Base-by-base conservation (phyloP, 495 filamentous ascomycete genomes). In the Penicillium mononematosum region DNA sequence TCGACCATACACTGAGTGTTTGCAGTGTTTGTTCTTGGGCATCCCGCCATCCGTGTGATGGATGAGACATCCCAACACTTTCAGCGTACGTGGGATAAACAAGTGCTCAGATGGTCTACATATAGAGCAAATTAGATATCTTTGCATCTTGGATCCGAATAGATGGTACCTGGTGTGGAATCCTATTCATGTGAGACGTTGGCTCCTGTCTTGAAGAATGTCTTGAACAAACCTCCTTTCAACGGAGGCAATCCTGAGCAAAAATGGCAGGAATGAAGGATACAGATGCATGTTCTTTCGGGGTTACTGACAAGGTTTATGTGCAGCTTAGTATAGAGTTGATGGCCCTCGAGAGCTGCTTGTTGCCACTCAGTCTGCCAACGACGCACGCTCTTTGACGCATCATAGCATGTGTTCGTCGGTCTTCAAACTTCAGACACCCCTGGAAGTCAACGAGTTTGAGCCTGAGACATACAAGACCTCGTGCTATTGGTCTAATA, bases 1-100 rank as follows among this genome's bases (percentile, higher is more conserved):
- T 25, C 9, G 36, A 25, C 17, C 25, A 22, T 34, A 45, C 41
- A 31, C 41, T 8, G 16, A 25, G 6, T 55, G 52, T 55, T 55
- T 55, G 52, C 52, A 55, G 0, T 55, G 52, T 55, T 55, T 55
- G 52, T 20, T 39, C 19, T 38, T 36, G 3, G 22, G 0, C 16
- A 44, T 45, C 4, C 29, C 51, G 34, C 50, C 50, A 44, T 34
- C 20, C 22, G n/a, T 8, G 3, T 14, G 14, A 7, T 45, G 9
- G 12, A 45, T 45, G 44, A 45, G 44, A 20, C 44, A 45, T 45
- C 19, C 14, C 3, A 20, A 43, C 41, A 9, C 1, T 38, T 36
- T n/a, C 14, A 38, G 14, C 7, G 16, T 9, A 38, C 8, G 34
- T n/a, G 12, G 8, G 34, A n/a, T 38, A 16, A 2, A 38, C 5